Base-by-base conservation (phyloP, 2,329 filamentous ascomycete species). In the Xylaria sp. region DNA sequence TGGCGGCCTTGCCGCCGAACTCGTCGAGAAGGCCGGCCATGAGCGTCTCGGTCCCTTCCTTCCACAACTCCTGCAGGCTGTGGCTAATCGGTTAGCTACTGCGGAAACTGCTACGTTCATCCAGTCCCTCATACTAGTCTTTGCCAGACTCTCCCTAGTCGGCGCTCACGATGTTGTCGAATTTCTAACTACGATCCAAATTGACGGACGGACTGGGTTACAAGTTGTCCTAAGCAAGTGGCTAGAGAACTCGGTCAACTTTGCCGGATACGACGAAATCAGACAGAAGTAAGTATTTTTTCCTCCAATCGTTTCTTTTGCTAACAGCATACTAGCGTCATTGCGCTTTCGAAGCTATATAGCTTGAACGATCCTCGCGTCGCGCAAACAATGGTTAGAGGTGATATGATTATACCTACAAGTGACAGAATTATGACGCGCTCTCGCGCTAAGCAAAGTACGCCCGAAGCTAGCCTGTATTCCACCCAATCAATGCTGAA, bases 201-300 rank as follows among this genome's bases (percentile, higher is more conserved):
- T 98, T 72, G 88, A 89, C 56, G 90, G 90, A 19, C 86, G 92
- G 77, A 97, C 87, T 75, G 96, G 94, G n/a, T 83, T 99, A 7
- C 89, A 94, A 71, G 90, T 98, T 27, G 96, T 99, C 3, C 83
- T 98, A 72, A 87, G 90, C 81, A 98, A 98, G 81, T 99, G 96
- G 96, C 85, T 99, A 0, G 96, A 98, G 82, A 97, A 98, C 80
- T 97, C 94, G 3, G 88, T 97, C 80, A 97, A 92, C 80, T 99
- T 99, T 81, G 94, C 94, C n/a, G 96, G 96, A 12, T 99, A 98
- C 75, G 94, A 98, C 75, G 95, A 98, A 80, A 98, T 98, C 74
- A 89, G 94, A 74, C 93, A 98, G 80, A 99, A 98, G 92, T 94
- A 84, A 80, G 90, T 84, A n/a, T 24, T 17, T 24, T 7, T 1